Evolutionary conservation across 805 yeast species (phyloP), one percentile per base, ranked within the genome.

Genomic region (Candida hispaniensis): DNA sequence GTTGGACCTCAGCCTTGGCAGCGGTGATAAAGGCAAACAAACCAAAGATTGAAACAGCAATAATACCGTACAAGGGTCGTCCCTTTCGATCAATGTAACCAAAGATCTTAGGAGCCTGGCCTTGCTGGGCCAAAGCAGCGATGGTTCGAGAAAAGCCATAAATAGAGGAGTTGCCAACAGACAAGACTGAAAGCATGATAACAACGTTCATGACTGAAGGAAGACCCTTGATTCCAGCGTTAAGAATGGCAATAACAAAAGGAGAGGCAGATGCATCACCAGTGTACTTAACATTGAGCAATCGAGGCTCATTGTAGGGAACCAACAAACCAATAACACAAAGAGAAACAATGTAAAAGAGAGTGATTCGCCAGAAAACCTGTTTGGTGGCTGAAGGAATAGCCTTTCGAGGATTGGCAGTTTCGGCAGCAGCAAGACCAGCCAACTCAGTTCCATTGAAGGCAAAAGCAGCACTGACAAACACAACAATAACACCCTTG

Each of bases 81-180:
- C 83, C 85, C 14, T 63, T 64, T 47, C 73, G 63, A 53, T 76
- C 83, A 43, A 75, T 65, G 58, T 73, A 75, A 3, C 68, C 70
- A 30, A 73, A 62, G 39, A 67, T 53, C 45, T 60, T 58, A 36
- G 83, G 82, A 32, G 76, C 70, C 49, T 66, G 66, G 7, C 79
- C 79, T 49, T 71, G 73, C 23, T 67, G 75, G 10, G 78, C 72
- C 44, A 78, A 58, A 6, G 80, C 69, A 14, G 70, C 66, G 44
- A 78, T 53, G 14, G 79, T 69, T 60, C 86, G 71, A 5, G 83
- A 75, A 42, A 75, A 65, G 4, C 75, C 79, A 45, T 68, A 78
- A 6, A 78, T 75, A n/a, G 78, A 66, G 6, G 82, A 69, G 49
- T 78, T 77, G 40, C 79, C 82, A 28, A 77, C 85, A 8, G 83